A percentile compares a stretch with the other conserved stretches of the same genome.
phyloP scores from a whole-genome alignment of 176 grass and related monocot species.

The Triticum dicoccoides region DNA sequence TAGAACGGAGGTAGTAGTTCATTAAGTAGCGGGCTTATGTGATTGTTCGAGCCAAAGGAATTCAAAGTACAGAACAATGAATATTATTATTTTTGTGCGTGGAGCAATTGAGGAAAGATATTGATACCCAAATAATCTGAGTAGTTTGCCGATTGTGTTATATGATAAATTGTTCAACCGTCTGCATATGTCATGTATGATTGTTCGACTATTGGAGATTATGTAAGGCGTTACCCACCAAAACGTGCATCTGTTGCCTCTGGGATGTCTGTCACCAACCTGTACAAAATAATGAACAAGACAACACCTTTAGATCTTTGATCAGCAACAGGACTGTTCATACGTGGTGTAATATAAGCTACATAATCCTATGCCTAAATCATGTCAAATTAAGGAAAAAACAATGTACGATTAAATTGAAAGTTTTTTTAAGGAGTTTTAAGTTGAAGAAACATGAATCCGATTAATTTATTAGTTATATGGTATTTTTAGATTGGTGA shows the following conservation, averaged over 20 bases:
- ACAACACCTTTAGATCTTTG: constrained; percentile 27
- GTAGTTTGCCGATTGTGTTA: background rate
- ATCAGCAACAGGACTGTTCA: constrained; percentile 10
- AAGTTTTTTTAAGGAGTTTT: background rate
- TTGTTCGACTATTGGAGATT: constrained; percentile 25
- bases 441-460: background rate
- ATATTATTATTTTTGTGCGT: background rate
- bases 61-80: background rate
- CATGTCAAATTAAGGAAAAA: background rate
- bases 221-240: constrained; percentile 64
- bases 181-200: constrained; percentile 20
- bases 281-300: constrained; percentile 41
- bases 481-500: constrained; percentile 4
- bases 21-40: background rate
- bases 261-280: constrained; percentile 91
- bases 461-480: background rate
- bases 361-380: background rate
- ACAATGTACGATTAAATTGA: background rate
- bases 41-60: background rate
- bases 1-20: too few species aligned
- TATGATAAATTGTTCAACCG: background rate
- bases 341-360: constrained; percentile 9
- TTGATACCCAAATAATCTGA: background rate
- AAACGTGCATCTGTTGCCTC: constrained; percentile 64
- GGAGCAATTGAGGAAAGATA: background rate